Evolutionary conservation across 768 basidiomycete genomes (phyloP), one percentile per base, ranked within the genome.

Genomic region (Porphyrellus cyaneotinctus): DNA sequence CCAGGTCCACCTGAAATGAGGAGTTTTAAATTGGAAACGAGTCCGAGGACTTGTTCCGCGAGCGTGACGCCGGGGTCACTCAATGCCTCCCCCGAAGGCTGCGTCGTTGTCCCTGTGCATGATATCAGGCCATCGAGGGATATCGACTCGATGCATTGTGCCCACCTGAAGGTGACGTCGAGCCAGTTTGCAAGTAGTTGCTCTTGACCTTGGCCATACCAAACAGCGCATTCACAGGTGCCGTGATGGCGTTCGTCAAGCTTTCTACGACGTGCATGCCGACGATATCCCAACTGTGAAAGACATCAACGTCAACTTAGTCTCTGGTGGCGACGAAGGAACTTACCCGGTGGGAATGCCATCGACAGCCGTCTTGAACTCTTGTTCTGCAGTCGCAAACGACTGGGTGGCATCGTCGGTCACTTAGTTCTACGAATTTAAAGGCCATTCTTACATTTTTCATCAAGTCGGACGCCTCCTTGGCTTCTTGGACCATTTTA

Each of bases 311-410:
- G 6, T n/a, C 23, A n/a, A 28, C 2, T 4, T 26, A 23, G 36
- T 17, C 18, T 48, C 20, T 23, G 39, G 32, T 30, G n/a, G 17
- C 14, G 13, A 17, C 28, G 18, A 18, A 30, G 13, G 2, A 3
- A 36, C 50, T 17, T 35, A 60, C 58, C 58, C 58, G 15, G 58
- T 49, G 8, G 58, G 58, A 20, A 60, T 14, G 24, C 9, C 47
- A 33, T 60, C 53, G 20, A 59, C 58, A 18, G 58, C 58, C 4
- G 32, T 46, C 44, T 59, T 60, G 38, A 60, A 60, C 10, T 60
- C 58, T 13, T 23, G 4, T 47, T 59, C 58, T 6, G 58, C 58
- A 17, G n/a, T 49, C 6, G 38, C n/a, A 52, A 52, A 59, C 5
- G 58, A 60, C 58, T 60, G 12, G 24, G 23, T 28, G 14, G 17